Percentiles rank a stretch among this genome's conserved stretches.
Evolutionary conservation across 2,329 filamentous ascomycete species (phyloP).

Genomic region (Aspergillus pseudoviridinutans): DNA sequence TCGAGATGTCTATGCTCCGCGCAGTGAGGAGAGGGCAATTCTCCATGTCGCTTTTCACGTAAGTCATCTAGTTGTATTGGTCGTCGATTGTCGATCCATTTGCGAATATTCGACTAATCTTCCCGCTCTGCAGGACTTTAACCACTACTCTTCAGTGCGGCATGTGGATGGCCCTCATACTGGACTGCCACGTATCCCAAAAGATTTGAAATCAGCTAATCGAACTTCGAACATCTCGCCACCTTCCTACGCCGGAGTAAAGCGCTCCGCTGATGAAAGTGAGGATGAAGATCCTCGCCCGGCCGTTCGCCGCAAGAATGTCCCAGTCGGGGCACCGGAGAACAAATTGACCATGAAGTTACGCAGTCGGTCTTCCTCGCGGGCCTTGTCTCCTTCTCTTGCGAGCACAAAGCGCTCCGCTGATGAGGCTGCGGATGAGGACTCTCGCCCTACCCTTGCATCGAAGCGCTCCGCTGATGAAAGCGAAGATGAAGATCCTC

Average conservation of each 20-base stretch:
- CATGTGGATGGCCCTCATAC: conserved; percentile 56
- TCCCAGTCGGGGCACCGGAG: conserved; percentile 47
- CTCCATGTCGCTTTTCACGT: conserved; percentile 63
- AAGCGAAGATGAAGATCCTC: conserved; percentile 14
- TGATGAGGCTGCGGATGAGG: not conserved
- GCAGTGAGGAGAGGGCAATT: conserved; percentile 30
- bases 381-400: conserved; percentile 40
- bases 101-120: not conserved
- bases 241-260: not conserved
- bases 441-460: not conserved
- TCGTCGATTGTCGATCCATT: not conserved
- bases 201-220: conserved; percentile 33
- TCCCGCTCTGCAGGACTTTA: conserved; percentile 47
- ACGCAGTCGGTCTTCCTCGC: conserved; percentile 33
- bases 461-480: not conserved
- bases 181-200: conserved; percentile 49
- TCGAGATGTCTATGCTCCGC: conserved; percentile 44
- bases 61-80: conserved; percentile 29
- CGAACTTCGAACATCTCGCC: conserved; percentile 24
- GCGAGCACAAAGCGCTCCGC: conserved; percentile 41
- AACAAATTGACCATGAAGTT: conserved; percentile 40
- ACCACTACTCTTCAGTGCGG: conserved; percentile 65
- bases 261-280: not conserved
- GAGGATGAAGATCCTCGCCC: not conserved
- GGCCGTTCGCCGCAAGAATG: not conserved